These are phyloP conservation scores for Sphaerulina populicola DNA, from an alignment of 2,329 filamentous ascomycete genomes.

Conservation along the genomic window DNA sequence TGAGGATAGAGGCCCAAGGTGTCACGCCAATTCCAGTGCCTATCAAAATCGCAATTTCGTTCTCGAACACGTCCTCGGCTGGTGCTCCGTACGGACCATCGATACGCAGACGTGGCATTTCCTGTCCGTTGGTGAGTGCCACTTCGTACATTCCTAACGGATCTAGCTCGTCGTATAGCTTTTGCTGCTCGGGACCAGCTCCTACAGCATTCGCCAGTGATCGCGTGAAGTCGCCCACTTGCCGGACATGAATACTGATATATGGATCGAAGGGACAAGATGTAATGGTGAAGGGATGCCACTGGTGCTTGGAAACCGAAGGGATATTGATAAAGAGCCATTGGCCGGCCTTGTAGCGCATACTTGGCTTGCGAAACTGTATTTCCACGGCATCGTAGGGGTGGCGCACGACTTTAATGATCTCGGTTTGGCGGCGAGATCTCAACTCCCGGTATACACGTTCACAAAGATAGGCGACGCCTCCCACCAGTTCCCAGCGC, in stretches of 20 bases:
- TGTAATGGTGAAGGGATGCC: conserved; percentile 98
- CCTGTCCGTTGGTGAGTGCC: conserved; percentile 81
- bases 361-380: conserved; percentile 90
- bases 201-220: conserved; percentile 94
- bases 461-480: conserved; percentile 76
- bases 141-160: conserved; percentile 97
- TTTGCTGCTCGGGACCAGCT: conserved; percentile 75
- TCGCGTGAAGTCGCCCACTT: conserved; percentile 92
- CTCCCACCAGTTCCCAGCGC: conserved; percentile 89
- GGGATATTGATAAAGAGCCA: conserved; percentile 96
- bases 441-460: conserved; percentile 87
- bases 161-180: conserved; percentile 83
- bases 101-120: conserved; percentile 82
- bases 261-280: conserved; percentile 95
- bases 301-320: conserved; percentile 78
- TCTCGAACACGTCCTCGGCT: conserved; percentile 93
- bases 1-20: conserved; percentile 78
- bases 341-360: conserved; percentile 97
- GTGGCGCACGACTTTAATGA: conserved; percentile 88
- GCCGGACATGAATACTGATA: conserved; percentile 85
- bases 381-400: conserved; percentile 97
- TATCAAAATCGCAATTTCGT: conserved; percentile 78
- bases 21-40: conserved; percentile 83
- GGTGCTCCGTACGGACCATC: conserved; percentile 95
- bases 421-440: conserved; percentile 72